Conservation (phyloP, 208 protist genomes). For the Herpetomonas samuelpessoai region DNA sequence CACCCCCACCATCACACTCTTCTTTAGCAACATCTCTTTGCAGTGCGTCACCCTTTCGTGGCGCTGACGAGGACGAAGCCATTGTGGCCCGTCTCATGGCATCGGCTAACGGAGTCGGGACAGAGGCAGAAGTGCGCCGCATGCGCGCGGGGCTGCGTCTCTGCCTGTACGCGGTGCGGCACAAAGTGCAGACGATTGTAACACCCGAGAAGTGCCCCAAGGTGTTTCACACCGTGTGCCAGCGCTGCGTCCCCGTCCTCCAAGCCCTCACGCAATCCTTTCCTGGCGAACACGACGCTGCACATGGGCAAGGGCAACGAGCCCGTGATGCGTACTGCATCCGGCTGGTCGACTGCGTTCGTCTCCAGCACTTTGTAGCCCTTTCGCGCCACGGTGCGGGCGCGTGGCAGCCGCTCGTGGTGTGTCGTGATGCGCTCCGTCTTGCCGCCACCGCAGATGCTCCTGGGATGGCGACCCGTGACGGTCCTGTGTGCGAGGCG, state of each 20-base stretch:
- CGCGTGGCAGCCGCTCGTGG: neutral
- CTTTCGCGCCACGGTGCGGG: conserved; percentile 3
- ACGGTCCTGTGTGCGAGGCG: neutral
- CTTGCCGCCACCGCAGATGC: too few species aligned
- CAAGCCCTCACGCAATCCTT: neutral
- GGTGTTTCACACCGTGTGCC: conserved; percentile 40
- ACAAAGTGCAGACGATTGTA: conserved; percentile 34
- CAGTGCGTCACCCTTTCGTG: too few species aligned
- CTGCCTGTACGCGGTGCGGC: conserved; percentile 37
- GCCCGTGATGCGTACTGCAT: conserved; percentile 8
- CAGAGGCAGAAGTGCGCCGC: neutral
- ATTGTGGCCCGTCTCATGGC: too few species aligned
- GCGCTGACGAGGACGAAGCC: too few species aligned
- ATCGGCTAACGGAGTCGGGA: neutral
- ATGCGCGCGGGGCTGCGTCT: conserved; percentile 34
- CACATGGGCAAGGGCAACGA: neutral
- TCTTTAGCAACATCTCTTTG: too few species aligned
- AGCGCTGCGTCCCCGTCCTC: conserved; percentile 16
- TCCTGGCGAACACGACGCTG: too few species aligned
- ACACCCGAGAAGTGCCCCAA: conserved; percentile 51
- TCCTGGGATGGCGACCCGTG: too few species aligned
- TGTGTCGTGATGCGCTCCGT: neutral
- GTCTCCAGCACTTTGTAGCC: conserved; percentile 10
- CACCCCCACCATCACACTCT: too few species aligned
- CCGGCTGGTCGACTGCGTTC: conserved; percentile 27